Evolutionary conservation across 768 basidiomycete genomes (phyloP), one percentile per base, ranked within the genome.

Genomic region (Boletus pseudo-olivaceus): DNA sequence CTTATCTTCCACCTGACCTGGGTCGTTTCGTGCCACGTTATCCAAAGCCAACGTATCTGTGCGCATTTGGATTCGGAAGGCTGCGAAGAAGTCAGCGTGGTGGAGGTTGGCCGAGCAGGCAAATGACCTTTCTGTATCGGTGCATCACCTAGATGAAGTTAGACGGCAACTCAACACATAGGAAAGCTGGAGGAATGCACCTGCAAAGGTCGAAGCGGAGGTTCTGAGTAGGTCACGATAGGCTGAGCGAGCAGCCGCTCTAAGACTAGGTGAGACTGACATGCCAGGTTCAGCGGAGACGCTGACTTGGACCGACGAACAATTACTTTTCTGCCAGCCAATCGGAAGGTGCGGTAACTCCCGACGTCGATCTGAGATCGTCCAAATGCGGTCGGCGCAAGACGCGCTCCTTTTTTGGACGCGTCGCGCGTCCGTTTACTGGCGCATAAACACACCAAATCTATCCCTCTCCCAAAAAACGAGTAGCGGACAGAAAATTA

Each of bases 211-310:
- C 11, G 72, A 64, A 7, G 81, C 68, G 2, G 88, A 81, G 1
- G 88, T 84, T 39, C 90, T 78, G 59, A 84, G 82, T 5, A 91
- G 72, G 61, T 81, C 75, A 33, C 90, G 81, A 63, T 93, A 93
- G 15, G 87, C 87, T 32, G 89, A 78, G 44, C 90, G 82, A 19
- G 86, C 87, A 10, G 82, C 78, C 32, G 86, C 83, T 63, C 73
- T 78, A 38, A 91, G 77, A 15, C 74, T 67, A 3, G 77, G 72
- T n/a, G 84, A 68, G 47, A 86, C 73, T 33, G 82, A 72, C 84
- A 85, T 84, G 23, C 14, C 27, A n/a, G 8, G 38, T 50, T 37
- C 46, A 49, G 14, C 10, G 17, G 20, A 32, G 27, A 53, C 26
- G 11, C 34, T 14, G 33, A 33, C 12, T 32, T 15, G 11, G 4